Conservation (phyloP, 2,329 filamentous ascomycete genomes). For the Paraphoma chrysanthemicola region DNA sequence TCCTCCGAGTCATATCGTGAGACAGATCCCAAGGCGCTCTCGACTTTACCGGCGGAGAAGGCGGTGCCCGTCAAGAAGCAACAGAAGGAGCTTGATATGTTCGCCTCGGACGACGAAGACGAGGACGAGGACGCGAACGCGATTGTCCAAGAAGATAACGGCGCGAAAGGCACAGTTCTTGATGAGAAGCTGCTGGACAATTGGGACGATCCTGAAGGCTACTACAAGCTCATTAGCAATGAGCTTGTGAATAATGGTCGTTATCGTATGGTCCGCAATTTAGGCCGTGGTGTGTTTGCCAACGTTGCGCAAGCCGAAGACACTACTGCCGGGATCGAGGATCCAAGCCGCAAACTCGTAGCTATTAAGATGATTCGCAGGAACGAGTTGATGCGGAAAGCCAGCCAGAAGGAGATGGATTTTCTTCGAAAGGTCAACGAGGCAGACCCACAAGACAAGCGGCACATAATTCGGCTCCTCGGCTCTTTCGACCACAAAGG, state of each 20-base stretch:
- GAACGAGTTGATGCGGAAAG: slow-evolving; percentile 92
- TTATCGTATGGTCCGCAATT: slow-evolving; percentile 85
- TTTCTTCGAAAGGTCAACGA: slow-evolving; percentile 88
- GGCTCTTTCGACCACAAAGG: slow-evolving; percentile 91
- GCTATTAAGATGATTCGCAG: slow-evolving; percentile 98
- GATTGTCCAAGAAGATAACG: slow-evolving; percentile 59
- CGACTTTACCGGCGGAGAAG: slow-evolving; percentile 55
- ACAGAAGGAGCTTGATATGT: slow-evolving; percentile 68
- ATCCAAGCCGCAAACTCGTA: slow-evolving; percentile 64
- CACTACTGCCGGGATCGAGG: slow-evolving; percentile 46
- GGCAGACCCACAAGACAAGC: slow-evolving; percentile 85
- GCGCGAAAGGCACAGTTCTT: slow-evolving; percentile 46
- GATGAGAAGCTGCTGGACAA: slow-evolving; percentile 86
- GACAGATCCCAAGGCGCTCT: slow-evolving; percentile 60
- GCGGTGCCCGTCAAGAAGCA: slow-evolving; percentile 44
- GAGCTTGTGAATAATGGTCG: slow-evolving; percentile 85
- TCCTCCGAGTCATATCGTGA: slow-evolving; percentile 65
- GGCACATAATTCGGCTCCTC: slow-evolving; percentile 88
- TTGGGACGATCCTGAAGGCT: slow-evolving; percentile 91
- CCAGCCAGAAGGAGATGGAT: slow-evolving; percentile 91
- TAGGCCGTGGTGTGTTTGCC: slow-evolving; percentile 96
- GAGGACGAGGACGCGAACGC: slow-evolving; percentile 73
- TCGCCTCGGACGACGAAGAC: slow-evolving; percentile 73
- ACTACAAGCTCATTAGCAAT: slow-evolving; percentile 93
- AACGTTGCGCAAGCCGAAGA: slow-evolving; percentile 82